These are phyloP conservation scores for Coemansia sp. DNA, from an alignment of 192 early-diverging fungal species.

Conservation along the genomic window DNA sequence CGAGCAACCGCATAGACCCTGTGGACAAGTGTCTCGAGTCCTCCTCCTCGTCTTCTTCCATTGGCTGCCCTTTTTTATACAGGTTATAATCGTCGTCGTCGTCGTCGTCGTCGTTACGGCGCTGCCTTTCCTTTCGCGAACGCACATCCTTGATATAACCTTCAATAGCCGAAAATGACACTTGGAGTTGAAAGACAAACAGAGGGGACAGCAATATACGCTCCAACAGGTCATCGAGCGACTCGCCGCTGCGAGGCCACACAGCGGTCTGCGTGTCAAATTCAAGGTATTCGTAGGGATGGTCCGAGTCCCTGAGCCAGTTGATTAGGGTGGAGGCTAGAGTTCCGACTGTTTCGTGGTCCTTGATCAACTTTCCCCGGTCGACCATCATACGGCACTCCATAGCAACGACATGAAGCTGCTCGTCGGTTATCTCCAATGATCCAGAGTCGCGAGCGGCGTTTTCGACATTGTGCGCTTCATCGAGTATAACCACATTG, in stretches of 20 bases:
- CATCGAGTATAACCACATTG: conserved; percentile 64
- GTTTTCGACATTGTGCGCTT: conserved; percentile 70
- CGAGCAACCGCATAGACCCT: conserved; percentile 25
- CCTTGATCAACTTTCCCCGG: background rate
- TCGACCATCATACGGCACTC: conserved; percentile 46
- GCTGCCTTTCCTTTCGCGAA: conserved; percentile 2
- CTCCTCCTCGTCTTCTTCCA: background rate
- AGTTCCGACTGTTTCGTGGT: conserved; percentile 18
- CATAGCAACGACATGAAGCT: conserved; percentile 25
- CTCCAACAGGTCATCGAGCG: conserved; percentile 14
- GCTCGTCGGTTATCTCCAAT: conserved; percentile 49
- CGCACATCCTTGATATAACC: conserved; percentile 22
- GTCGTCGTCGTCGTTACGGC: background rate
- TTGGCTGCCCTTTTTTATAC: background rate
- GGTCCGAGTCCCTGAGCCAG: conserved; percentile 26
- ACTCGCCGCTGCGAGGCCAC: conserved; percentile 29
- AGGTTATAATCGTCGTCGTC: too few species aligned
- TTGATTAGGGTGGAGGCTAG: conserved; percentile 18
- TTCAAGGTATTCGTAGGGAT: conserved; percentile 37
- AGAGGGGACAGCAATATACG: conserved; percentile 23
- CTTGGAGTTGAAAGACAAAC: conserved; percentile 4
- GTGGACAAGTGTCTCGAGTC: conserved; percentile 18
- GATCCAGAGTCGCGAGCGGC: conserved; percentile 59
- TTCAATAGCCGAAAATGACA: conserved; percentile 10
- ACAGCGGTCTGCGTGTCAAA: conserved; percentile 39